Evolutionary conservation across 192 early-diverging fungal genomes (phyloP), one percentile per base, ranked within the genome.

Genomic region (Dissophora ornata): DNA sequence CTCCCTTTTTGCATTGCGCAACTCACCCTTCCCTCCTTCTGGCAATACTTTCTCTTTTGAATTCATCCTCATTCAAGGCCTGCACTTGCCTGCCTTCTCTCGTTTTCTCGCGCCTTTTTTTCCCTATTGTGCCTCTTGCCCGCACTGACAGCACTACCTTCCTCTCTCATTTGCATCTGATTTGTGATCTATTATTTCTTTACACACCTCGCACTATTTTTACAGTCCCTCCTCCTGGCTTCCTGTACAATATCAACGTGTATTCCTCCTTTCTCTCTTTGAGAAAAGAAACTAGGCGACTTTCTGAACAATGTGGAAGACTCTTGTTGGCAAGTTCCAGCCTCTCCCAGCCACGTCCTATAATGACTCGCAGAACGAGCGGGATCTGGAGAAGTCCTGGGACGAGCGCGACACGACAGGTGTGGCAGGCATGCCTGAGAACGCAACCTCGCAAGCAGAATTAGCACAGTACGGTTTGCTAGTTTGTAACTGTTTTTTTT

Each of bases 291-390:
- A 45, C 6, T 0, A 25, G 25, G 24, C 24, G 52, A 16, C 44
- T 16, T 18, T 45, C 4, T 45, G 9, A 34, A 49, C 51, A 34
- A 77, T 77, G 73, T 77, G 73, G 73, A 77, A 67, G 53, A 67
- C 64, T 42, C 63, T 77, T 51, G 73, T 77, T 5, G 73, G 73
- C 59, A 77, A 77, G 54, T 77, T 77, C 53, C 73, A 77, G 59
- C 73, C 73, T 4, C 53, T 77, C 28, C 73, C 73, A n/a, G 73
- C 62, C 26, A 62, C 73, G 12, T 67, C 73, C 0, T 63, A 71
- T 57, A 38, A 48, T 47, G 73, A 67, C 57, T 49, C 69, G 47
- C 64, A 77, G 21, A 67, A 47, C 24, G 73, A 77, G 38, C 62
- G 64, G 29, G 73, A 77, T 62, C 59, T 77, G 29, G 73, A 77